These are phyloP conservation scores for Apiospora arundinis DNA, from an alignment of 2,329 filamentous ascomycete genomes.

Conservation along the genomic window DNA sequence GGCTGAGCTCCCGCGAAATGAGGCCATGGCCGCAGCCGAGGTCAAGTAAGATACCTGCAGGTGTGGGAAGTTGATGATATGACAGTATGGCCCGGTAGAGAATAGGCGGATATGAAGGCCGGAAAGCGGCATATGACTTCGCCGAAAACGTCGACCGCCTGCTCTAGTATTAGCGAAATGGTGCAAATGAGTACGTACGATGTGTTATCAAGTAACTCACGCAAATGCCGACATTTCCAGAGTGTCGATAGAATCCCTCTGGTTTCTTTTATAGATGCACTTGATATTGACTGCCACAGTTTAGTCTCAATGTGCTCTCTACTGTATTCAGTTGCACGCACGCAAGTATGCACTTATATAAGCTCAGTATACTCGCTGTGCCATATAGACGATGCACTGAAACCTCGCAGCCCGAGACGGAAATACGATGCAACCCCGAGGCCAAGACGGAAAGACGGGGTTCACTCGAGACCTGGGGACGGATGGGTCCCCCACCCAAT, in stretches of 20 bases:
- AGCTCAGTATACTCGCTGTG: neutral
- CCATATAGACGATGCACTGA: neutral
- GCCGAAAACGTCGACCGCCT: slow-evolving; percentile 64
- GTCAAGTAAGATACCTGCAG: slow-evolving; percentile 53
- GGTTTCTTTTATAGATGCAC: neutral
- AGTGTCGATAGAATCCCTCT: neutral
- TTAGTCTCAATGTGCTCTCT: neutral
- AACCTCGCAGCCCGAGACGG: slow-evolving; percentile 13
- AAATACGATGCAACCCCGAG: slow-evolving; percentile 1
- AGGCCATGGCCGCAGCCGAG: slow-evolving; percentile 70
- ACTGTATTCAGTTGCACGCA: neutral
- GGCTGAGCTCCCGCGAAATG: slow-evolving; percentile 58
- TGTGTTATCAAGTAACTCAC: slow-evolving; percentile 27
- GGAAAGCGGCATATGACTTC: slow-evolving; percentile 63
- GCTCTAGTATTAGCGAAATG: neutral
- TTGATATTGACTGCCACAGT: neutral
- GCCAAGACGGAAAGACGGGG: neutral
- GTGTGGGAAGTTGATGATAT: slow-evolving; percentile 53
- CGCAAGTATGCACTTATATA: neutral
- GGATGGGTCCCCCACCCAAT: neutral
- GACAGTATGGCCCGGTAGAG: slow-evolving; percentile 60
- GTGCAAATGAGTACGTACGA: neutral
- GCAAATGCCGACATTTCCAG: slow-evolving; percentile 35
- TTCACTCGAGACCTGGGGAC: neutral
- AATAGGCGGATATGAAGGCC: slow-evolving; percentile 62